Base-by-base conservation (phyloP, 2,329 filamentous ascomycete species). In the Arthrobotrys pseudoclavata region DNA sequence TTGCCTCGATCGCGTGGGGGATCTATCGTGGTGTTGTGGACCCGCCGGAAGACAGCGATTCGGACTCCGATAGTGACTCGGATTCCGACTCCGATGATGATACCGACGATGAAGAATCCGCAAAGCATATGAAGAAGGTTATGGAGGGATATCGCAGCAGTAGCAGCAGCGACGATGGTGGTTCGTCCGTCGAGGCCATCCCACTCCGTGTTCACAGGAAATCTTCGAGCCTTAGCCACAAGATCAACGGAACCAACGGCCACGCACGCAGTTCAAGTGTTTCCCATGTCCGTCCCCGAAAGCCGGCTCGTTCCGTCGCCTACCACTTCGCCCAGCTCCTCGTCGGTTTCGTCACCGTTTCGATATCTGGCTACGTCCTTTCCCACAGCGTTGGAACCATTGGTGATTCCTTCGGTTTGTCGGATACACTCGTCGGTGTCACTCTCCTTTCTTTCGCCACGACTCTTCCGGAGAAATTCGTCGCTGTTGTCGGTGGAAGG, bases 381-480 rank as follows among this genome's bases (percentile, higher is more conserved):
- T 84, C 86, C 1, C 86, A 85, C 79, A 84, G 84, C 45, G 83
- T 86, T 13, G 82, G 81, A 2, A 82, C 83, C 2, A 83, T 88
- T 45, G 83, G 84, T 5, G 82, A 84, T 13, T 81, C 81, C 13
- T 82, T 87, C 10, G 79, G 82, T 9, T 81, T 87, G 0, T 87
- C 86, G 5, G 84, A 84, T 53, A 84, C 85, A 0, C 81, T 88
- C 31, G 84, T 88, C 63, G 85, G 86, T 7, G 81, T 87, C 15
- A 85, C 85, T 0, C 80, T 87, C 22, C 82, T 88, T 42, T 84
- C 86, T 0, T 83, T 89, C 77, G 87, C 86, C 4, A 88, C 87
- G 0, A 88, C 87, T 0, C 82, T 88, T 0, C 87, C 87, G 0
- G 87, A 88, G 79, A 88, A 88, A 79, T 83, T 88, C 45, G 80